These are phyloP conservation scores for Curvularia sp. DNA, from an alignment of 2,329 filamentous ascomycete species.

Conservation along the genomic window DNA sequence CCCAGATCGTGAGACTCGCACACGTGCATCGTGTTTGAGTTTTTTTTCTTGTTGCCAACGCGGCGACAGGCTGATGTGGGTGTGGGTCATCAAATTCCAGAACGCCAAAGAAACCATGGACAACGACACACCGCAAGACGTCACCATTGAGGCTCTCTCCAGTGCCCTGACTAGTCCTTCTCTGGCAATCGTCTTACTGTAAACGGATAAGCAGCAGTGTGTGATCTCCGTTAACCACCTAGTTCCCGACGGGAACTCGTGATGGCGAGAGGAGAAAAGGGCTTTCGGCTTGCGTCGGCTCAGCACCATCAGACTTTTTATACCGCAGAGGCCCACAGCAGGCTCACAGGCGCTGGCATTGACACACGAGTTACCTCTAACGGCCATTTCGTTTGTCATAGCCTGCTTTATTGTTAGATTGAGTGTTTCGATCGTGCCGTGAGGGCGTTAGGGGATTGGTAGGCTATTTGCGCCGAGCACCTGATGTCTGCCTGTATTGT, in stretches of 20 bases:
- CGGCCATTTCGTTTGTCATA: conserved; percentile 38
- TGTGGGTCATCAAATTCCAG: conserved; percentile 2
- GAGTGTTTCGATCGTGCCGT: conserved; percentile 22
- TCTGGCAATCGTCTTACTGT: not conserved
- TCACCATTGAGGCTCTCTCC: conserved; percentile 10
- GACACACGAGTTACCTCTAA: conserved; percentile 34
- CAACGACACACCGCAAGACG: conserved; percentile 18
- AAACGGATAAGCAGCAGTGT: conserved; percentile 10
- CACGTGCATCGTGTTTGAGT: conserved; percentile 23
- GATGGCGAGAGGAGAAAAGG: conserved; percentile 6
- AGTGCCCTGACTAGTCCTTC: conserved; percentile 8
- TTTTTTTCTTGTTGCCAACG: conserved; percentile 13
- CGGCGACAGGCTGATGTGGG: not conserved
- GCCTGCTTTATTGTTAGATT: conserved; percentile 16
- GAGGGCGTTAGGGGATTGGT: conserved; percentile 21
- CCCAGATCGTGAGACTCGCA: conserved; percentile 20
- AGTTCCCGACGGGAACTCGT: conserved; percentile 11
- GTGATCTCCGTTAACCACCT: conserved; percentile 22
- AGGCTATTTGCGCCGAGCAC: conserved; percentile 10
- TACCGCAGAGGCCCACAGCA: conserved; percentile 19
- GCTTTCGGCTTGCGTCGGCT: conserved; percentile 22
- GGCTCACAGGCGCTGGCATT: conserved; percentile 15
- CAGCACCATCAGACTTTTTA: conserved; percentile 7
- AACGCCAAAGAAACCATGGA: conserved; percentile 5
- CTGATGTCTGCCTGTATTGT: conserved; percentile 4